A percentile compares a stretch with the other conserved stretches of the same genome.
These are phyloP conservation scores for Trichophyton schoenleinii DNA, from an alignment of 2,329 filamentous ascomycete species.

Conservation along the genomic window DNA sequence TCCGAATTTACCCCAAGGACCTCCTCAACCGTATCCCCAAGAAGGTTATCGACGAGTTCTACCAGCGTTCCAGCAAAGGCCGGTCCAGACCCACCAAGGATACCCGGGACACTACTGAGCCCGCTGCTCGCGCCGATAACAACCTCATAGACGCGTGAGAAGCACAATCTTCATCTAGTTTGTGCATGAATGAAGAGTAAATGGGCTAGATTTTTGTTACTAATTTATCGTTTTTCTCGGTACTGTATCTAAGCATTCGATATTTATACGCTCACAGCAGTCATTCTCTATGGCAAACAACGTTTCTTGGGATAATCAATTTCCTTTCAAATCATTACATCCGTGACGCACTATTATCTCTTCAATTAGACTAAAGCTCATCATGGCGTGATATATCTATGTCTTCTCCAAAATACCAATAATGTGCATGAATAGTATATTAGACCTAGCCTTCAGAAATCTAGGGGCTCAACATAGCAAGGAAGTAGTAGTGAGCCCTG, in stretches of 20 bases:
- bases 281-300: neutral
- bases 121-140: conserved; percentile 21
- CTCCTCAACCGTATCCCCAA: conserved; percentile 86
- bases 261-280: neutral
- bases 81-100: conserved; percentile 30
- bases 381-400: neutral
- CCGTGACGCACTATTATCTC: neutral
- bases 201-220: neutral
- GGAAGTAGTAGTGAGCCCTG: neutral
- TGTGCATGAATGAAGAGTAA: neutral
- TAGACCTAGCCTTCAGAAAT: neutral
- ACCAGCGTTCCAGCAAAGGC: conserved; percentile 46
- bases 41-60: conserved; percentile 73
- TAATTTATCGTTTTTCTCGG: neutral
- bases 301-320: neutral
- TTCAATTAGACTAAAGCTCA: neutral
- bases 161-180: neutral
- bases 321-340: neutral
- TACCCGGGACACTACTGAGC: conserved; percentile 31
- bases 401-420: neutral
- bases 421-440: neutral
- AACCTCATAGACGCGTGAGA: conserved; percentile 32
- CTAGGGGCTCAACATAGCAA: neutral
- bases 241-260: conserved; percentile 1
- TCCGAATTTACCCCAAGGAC: conserved; percentile 96